phyloP scores from a whole-genome alignment of 148 eudicot genomes.

The Polygonum maritimum region DNA sequence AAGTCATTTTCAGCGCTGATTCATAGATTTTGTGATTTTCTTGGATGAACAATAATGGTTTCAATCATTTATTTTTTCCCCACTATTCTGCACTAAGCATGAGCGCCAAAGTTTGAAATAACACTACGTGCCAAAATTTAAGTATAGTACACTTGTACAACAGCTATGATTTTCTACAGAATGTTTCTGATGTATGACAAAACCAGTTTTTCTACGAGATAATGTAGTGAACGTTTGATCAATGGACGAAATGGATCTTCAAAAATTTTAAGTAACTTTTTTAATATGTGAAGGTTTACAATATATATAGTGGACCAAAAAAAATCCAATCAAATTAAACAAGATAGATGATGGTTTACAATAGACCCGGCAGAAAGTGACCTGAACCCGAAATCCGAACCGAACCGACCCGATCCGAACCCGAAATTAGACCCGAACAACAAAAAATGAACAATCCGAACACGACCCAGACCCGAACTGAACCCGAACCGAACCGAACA shows the following conservation, averaged over 20 bases:
- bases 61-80: background rate
- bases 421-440: too few relatives aligned
- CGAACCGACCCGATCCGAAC: too few relatives aligned
- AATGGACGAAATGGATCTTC: background rate
- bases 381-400: too few relatives aligned
- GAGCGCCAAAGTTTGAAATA: background rate
- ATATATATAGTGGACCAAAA: too few relatives aligned
- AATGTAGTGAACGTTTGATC: background rate
- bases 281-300: too few relatives aligned
- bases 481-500: too few relatives aligned
- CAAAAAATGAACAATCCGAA: too few relatives aligned
- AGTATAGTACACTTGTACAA: background rate
- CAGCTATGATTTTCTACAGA: background rate
- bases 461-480: too few relatives aligned
- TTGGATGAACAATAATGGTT: background rate
- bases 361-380: too few relatives aligned
- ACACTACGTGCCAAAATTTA: background rate
- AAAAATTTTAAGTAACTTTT: too few relatives aligned
- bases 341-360: too few relatives aligned
- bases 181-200: background rate
- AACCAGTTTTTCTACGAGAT: background rate
- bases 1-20: slow-evolving; percentile 5
- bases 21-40: background rate
- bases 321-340: too few relatives aligned
- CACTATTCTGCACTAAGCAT: background rate